Conservation (phyloP, 306 rosid species). For the Aeschynomene evenia region DNA sequence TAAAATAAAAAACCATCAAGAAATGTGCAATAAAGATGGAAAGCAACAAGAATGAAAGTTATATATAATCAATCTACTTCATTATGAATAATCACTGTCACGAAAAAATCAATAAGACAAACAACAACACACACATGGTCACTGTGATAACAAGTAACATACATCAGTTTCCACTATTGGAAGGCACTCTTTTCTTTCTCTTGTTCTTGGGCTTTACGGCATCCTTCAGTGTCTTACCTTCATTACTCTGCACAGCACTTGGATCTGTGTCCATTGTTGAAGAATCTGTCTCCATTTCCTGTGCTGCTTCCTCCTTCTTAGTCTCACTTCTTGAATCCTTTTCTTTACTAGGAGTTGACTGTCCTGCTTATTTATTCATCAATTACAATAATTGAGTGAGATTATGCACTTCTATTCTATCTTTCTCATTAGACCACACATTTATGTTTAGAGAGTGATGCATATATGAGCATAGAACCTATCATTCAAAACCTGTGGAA, state of each 20-base stretch:
- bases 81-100: background rate
- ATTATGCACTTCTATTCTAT: background rate
- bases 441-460: background rate
- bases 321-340: conserved; percentile 38
- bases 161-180: conserved; percentile 40
- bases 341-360: conserved; percentile 29
- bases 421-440: background rate
- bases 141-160: background rate
- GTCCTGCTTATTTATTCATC: conserved; percentile 49
- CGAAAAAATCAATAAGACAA: background rate
- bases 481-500: background rate
- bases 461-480: background rate
- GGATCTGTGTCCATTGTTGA: conserved; percentile 30
- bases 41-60: background rate
- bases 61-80: background rate
- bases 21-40: background rate
- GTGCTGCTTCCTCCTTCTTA: conserved; percentile 44
- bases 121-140: conserved; percentile 25
- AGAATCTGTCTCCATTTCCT: conserved; percentile 34
- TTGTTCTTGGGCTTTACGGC: conserved; percentile 79
- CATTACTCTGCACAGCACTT: conserved; percentile 34
- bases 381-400: conserved; percentile 15
- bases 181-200: conserved; percentile 55
- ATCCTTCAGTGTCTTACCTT: conserved; percentile 66
- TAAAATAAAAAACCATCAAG: background rate